phyloP scores from a whole-genome alignment of 2,329 filamentous ascomycete genomes.

The Aspergillus brasiliensis region DNA sequence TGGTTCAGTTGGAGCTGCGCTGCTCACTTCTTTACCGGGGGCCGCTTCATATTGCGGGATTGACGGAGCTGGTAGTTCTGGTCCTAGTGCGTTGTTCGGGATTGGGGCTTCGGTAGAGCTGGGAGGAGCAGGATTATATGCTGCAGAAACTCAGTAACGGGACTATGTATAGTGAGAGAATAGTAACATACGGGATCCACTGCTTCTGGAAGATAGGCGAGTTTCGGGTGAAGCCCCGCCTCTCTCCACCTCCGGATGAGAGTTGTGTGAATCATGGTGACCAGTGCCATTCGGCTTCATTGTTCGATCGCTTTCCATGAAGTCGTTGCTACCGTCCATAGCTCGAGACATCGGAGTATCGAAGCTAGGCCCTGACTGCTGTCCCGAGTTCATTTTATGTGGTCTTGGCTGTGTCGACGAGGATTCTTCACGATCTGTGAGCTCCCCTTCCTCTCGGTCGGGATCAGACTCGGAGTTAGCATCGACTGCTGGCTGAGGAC shows the following conservation, averaged over 20 bases:
- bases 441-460: slow-evolving; percentile 72
- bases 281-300: neutral
- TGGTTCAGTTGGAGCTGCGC: neutral
- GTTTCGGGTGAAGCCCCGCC: slow-evolving; percentile 28
- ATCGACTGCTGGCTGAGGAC: slow-evolving; percentile 18
- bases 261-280: neutral
- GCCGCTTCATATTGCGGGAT: neutral
- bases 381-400: neutral
- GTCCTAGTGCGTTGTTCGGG: slow-evolving; percentile 14
- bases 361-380: neutral
- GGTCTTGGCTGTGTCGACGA: neutral
- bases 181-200: slow-evolving; percentile 34
- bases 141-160: slow-evolving; percentile 29
- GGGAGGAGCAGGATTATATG: slow-evolving; percentile 38
- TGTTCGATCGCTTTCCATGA: neutral
- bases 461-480: slow-evolving; percentile 37
- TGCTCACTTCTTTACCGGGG: slow-evolving; percentile 10
- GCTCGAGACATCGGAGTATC: neutral
- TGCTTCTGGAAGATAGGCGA: slow-evolving; percentile 29
- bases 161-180: neutral
- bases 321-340: neutral
- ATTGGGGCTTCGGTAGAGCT: slow-evolving; percentile 24
- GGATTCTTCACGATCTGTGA: slow-evolving; percentile 66
- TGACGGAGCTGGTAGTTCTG: slow-evolving; percentile 3
- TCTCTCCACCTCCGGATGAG: slow-evolving; percentile 26